Evolutionary conservation across 495 filamentous ascomycete genomes (phyloP).

Genomic region (Podospora pseudopauciseta): DNA sequence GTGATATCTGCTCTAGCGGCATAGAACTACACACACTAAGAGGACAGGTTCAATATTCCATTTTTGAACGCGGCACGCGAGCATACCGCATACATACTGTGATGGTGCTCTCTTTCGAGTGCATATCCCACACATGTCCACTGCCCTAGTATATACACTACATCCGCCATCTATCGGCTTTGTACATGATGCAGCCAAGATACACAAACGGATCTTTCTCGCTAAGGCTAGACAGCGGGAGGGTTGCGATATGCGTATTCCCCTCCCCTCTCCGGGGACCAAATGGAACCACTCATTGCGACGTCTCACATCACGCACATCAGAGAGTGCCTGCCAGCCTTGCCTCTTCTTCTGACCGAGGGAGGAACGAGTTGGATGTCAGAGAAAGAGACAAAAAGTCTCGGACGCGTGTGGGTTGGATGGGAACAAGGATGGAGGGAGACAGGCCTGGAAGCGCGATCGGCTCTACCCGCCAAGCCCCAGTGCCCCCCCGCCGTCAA

Average conservation of each 20-base stretch:
- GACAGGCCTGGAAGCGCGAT: background rate
- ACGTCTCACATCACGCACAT: constrained; percentile 2
- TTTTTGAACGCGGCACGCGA: background rate
- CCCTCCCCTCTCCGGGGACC: background rate
- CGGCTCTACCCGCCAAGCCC: constrained; percentile 2
- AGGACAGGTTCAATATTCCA: background rate
- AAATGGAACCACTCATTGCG: background rate
- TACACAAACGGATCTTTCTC: background rate
- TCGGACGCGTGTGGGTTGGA: background rate
- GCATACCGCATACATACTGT: background rate
- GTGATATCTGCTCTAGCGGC: too few relatives aligned
- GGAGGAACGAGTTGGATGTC: background rate
- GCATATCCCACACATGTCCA: too few relatives aligned
- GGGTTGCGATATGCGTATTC: background rate
- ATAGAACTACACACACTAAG: too few relatives aligned
- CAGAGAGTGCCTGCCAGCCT: background rate
- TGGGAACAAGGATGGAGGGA: too few relatives aligned
- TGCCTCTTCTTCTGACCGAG: background rate
- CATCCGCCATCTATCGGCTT: background rate
- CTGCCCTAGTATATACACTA: too few relatives aligned
- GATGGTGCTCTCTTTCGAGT: background rate
- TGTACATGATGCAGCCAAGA: background rate
- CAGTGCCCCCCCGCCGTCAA: background rate
- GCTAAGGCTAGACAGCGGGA: background rate
- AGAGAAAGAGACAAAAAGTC: too few relatives aligned